These are phyloP conservation scores for Boletus sp. DNA, from an alignment of 768 basidiomycete genomes.

Conservation along the genomic window DNA sequence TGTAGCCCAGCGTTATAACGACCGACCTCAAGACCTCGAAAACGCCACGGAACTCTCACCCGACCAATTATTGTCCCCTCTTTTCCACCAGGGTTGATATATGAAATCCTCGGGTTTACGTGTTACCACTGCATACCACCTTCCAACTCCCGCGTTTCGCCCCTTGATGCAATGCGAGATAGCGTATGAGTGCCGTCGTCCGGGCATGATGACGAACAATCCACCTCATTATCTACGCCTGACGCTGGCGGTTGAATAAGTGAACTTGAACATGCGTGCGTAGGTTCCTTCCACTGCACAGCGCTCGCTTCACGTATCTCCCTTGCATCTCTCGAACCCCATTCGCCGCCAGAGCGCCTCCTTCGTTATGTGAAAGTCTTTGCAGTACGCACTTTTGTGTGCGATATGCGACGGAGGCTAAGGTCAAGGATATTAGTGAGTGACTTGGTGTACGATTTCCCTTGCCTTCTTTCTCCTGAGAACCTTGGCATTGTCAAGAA, in stretches of 20 bases:
- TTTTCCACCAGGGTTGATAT: background rate
- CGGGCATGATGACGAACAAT: background rate
- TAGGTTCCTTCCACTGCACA: too few relatives aligned
- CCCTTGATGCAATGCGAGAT: constrained; percentile 7
- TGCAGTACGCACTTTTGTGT: background rate
- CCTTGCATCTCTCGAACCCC: background rate
- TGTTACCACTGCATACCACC: background rate
- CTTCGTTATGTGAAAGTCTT: background rate
- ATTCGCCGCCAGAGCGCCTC: background rate
- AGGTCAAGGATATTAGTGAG: too few relatives aligned
- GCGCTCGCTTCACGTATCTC: too few relatives aligned
- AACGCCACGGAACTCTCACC: background rate
- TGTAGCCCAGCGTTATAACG: too few relatives aligned
- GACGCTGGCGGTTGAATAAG: background rate
- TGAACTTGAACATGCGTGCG: background rate
- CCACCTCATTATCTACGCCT: background rate
- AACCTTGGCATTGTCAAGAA: background rate
- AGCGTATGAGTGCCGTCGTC: background rate
- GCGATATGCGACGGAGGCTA: too few relatives aligned
- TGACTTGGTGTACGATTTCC: background rate
- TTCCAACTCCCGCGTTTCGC: background rate
- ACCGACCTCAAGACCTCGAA: background rate
- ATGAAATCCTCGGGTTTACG: background rate
- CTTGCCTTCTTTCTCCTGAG: background rate
- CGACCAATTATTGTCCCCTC: background rate